Base-by-base conservation (phyloP, 345 rosid genomes). In the Reutealis trisperma region DNA sequence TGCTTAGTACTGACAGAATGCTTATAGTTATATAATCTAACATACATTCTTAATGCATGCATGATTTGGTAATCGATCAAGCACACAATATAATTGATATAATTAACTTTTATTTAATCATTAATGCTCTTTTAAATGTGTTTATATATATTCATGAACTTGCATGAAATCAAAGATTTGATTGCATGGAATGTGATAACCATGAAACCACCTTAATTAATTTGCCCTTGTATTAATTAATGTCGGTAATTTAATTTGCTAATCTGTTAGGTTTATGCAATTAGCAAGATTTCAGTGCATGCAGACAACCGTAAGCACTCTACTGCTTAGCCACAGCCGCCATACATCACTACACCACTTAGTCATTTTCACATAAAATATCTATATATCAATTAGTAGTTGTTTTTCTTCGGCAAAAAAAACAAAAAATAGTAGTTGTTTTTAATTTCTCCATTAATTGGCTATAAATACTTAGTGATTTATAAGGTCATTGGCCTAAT, bases 281-380 rank as follows among this genome's bases (percentile, higher is more conserved):
- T 41, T 61, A 21, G 8, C 5, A 22, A 27, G 47, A 47, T 51
- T 16, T 51, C 15, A 51, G 55, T 47, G 22, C 21, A 21, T 55
- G 19, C 47, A 57, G 21, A n/a, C 15, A 19, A 57, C 24, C 44
- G n/a, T n/a, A 54, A 75, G 71, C 79, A 68, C 72, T 47, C 64
- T 19, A 25, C 47, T 67, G n/a, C n/a, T n/a, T 37, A 32, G 68
- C 61, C 60, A 68, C 68, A 72, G 86, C 87, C 82, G 84, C 84
- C 89, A 54, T 71, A 79, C 86, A 84, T 86, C 85, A 86, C 21
- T n/a, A n/a, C 73, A 73, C 77, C 85, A 87, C 90, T 79, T 64
- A 6, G 1, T 14, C 10, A 19, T 4, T 44, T 58, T 69, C 55
- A 10, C 25, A 66, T 42, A 16, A 67, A n/a, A n/a, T n/a, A n/a